Evolutionary conservation across 805 yeast species (phyloP), one percentile per base, ranked within the genome.

Genomic region (Lachancea nothofagi): DNA sequence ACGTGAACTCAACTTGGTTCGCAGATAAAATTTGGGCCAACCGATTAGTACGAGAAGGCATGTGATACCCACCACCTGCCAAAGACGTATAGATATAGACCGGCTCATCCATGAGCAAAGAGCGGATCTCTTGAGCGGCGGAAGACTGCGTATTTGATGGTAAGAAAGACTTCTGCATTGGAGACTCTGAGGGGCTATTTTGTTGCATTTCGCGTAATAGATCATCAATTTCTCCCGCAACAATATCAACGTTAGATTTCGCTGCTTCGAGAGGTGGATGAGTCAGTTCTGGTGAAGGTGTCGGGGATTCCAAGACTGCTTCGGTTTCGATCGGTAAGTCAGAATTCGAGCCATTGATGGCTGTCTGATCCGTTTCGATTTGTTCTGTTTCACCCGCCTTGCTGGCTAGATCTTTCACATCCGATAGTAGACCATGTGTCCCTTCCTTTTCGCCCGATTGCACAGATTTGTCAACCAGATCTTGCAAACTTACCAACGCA

Each of bases 11-110:
- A 37, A 88, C 66, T 34, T 77, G 72, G 58, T 87, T 83, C 3
- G 89, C 95, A 28, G 77, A 72, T 38, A 88, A 69, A 39, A 88
- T 84, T 0, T 87, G 81, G 9, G 74, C 74, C 42, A 89, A 62
- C 41, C 94, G 68, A 53, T 83, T 84, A 12, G 96, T 87, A 50
- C 89, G 70, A 12, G 81, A 74, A 47, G 80, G 75, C 60, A 89
- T 77, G 57, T 82, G 83, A 72, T 78, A 80, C 1, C 93, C 94
- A 40, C 78, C 78, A 20, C 95, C 94, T 0, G 95, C 90, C 31
- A 87, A 67, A 0, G 96, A 89, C 0, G 96, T 88, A 64, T 71
- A 87, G 19, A 88, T 59, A 59, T 77, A 86, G 17, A 87, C 79
- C 2, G 93, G 89, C 46, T 74, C 76, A 41, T 67, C 65, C 43